Evolutionary conservation across 176 grass and related monocot species (phyloP), one percentile per base, ranked within the genome.

Genomic region (Juncus inflexus): DNA sequence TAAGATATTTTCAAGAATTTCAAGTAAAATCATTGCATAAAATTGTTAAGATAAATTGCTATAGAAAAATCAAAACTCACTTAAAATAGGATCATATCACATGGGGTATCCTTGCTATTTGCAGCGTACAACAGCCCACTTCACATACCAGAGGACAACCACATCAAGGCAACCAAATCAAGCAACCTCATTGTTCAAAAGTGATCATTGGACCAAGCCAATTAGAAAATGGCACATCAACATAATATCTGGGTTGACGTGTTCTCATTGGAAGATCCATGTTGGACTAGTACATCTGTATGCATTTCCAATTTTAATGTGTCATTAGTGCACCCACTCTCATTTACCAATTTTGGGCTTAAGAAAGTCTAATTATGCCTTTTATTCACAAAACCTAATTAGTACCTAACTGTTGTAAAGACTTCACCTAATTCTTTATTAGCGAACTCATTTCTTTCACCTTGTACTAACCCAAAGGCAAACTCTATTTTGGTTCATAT

Each of bases 271-370:
- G 6, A 45, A 43, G 63, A 11, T 9, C 7, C 63, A 40, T 47
- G 3, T 28, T 35, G 63, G 43, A 38, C 40, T 64, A 38, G n/a
- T 14, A 4, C 10, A 43, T 13, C 6, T 8, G 36, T 5, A 40
- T n/a, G 9, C 1, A 0, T 15, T 7, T 1, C 11, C 37, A 63
- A 38, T 64, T 13, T 38, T 49, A 9, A 37, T 7, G 16, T 19
- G 47, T 50, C 6, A 54, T 54, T 68, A 54, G 28, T 51, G 28
- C 65, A 69, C 35, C 65, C 65, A 69, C 50, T 69, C 4, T 47
- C 43, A 47, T 47, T 47, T 47, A 53, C 66, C 66, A 40, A 56
- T 13, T 56, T 69, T 69, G 35, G 36, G 50, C 37, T 69, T 69
- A 13, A 38, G 35, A 54, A 4, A 56, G 37, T 69, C 15, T 16